Base-by-base conservation (phyloP, 1,139 yeast genomes). In the Hanseniaspora uvarum region DNA sequence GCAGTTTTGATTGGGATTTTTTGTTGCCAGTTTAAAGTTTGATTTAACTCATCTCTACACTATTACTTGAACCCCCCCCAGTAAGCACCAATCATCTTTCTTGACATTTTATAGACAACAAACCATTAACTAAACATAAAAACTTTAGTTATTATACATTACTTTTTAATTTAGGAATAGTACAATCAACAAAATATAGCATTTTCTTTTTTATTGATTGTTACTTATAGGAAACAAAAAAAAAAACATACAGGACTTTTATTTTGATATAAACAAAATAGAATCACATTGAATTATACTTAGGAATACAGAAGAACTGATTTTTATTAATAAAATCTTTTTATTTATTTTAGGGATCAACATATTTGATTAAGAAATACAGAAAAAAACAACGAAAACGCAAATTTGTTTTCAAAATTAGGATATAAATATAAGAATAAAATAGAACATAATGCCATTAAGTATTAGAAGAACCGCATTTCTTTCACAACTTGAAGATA, bases 401-500 rank as follows among this genome's bases (percentile, higher is more conserved):
- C 40, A 36, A 5, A 11, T 28, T 28, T 28, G 8, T 28, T 28
- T 28, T 37, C 26, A 37, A 18, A 46, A 26, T 36, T 36, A 46
- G 49, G 49, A 39, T 30, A 31, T 19, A 41, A 33, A 16, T 21
- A 37, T 31, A 37, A 37, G 1, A 36, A 37, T 12, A 33, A 46
- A 16, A 40, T 12, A 37, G 36, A 18, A n/a, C 1, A 39, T 59
- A 8, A 66, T 66, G 69, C 66, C 67, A 21, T 66, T 65, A 43
- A 55, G 59, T 54, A 59, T 64, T 19, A 59, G 60, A 19, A 60
- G 62, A 55, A 58, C 63, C 31, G 65, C 70, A 28, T 67, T 65
- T 57, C 57, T 64, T 26, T 63, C 68, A 16, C 70, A 67, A 56
- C 52, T 60, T 24, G 70, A 67, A 51, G 69, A 67, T 56, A 62